Base-by-base conservation (phyloP, 2,329 filamentous ascomycete species). In the Phyllosticta citribraziliensis region DNA sequence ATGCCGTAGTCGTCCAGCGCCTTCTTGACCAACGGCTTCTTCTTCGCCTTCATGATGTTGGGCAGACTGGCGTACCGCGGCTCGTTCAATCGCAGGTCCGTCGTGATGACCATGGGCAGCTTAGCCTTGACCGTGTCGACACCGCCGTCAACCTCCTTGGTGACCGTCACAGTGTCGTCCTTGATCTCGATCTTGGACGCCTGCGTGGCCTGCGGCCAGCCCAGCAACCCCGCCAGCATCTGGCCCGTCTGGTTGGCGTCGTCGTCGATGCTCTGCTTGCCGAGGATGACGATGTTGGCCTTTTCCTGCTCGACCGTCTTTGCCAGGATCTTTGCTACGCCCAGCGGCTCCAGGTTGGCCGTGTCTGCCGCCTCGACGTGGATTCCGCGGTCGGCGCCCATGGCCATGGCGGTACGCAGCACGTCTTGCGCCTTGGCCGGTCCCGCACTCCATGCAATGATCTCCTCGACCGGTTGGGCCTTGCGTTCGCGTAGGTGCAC, bases 11-110 rank as follows among this genome's bases (percentile, higher is more conserved):
- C 94, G 62, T 80, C 82, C 73, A 97, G 74, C 66, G 83, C 90
- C 82, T 91, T 88, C 88, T 97, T 97, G 70, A 94, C 91, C 68
- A 99, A 72, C 71, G 89, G 89, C 88, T 99, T 99, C 89, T 97
- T 99, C 88, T 99, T 99, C 58, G 94, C 94, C 87, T 97, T 99
- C 94, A 99, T 99, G 66, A 99, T 97, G 74, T 97, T 97, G 57
- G 92, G 93, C 83, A 99, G 75, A 76, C 86, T 96, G 22, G 93
- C 94, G 75, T 96, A 99, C 66, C 94, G 82, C 63, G 94, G 94
- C 83, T 95, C 91, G 72, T 99, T 99, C 74, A 99, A 79, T 58
- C 94, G 80, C 78, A 99, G 75, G 79, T 99, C 94, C 64, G 94
- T 96, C 64, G 94, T 99, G 68, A 99, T 89, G 58, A 99, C 80